phyloP scores from a whole-genome alignment of 164 flowering plant genomes.

The Taxillus chinensis region DNA sequence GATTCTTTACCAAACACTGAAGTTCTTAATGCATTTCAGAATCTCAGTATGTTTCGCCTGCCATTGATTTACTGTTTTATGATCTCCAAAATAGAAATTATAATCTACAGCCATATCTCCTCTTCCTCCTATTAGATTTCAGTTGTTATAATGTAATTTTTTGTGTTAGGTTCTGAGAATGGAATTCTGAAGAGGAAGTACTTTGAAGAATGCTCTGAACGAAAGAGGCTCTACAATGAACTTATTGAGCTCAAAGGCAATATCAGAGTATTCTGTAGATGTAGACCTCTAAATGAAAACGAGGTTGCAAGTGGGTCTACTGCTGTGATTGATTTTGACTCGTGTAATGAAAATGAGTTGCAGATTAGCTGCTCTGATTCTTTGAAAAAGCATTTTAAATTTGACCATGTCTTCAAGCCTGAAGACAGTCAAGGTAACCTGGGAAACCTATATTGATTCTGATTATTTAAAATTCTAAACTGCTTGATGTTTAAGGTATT shows the following conservation, averaged over 20 bases:
- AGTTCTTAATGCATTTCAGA: slow-evolving; percentile 27
- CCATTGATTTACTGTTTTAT: not conserved
- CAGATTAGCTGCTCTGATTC: slow-evolving; percentile 53
- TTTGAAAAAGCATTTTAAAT: slow-evolving; percentile 66
- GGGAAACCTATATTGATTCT: not conserved
- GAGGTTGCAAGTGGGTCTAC: slow-evolving; percentile 45
- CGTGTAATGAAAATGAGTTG: slow-evolving; percentile 55
- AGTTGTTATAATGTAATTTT: slow-evolving; percentile 3
- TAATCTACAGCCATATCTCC: not conserved
- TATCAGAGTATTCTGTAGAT: slow-evolving; percentile 86
- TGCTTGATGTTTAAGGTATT: not conserved
- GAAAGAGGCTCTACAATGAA: slow-evolving; percentile 80
- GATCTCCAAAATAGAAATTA: not conserved
- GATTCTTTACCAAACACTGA: slow-evolving; percentile 37
- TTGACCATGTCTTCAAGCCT: slow-evolving; percentile 71
- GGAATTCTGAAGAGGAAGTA: slow-evolving; percentile 50
- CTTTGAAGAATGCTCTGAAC: slow-evolving; percentile 42
- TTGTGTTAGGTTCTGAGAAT: slow-evolving; percentile 34
- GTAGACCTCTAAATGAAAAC: slow-evolving; percentile 59
- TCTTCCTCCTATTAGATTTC: slow-evolving; percentile 1
- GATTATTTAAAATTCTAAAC: not conserved
- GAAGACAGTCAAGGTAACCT: slow-evolving; percentile 66
- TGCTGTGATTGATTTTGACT: slow-evolving; percentile 54
- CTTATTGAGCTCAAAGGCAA: slow-evolving; percentile 84
- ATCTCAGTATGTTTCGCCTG: slow-evolving; percentile 35